Evolutionary conservation across 129 eudicot genomes (phyloP).

Genomic region (Centaurea solstitialis): DNA sequence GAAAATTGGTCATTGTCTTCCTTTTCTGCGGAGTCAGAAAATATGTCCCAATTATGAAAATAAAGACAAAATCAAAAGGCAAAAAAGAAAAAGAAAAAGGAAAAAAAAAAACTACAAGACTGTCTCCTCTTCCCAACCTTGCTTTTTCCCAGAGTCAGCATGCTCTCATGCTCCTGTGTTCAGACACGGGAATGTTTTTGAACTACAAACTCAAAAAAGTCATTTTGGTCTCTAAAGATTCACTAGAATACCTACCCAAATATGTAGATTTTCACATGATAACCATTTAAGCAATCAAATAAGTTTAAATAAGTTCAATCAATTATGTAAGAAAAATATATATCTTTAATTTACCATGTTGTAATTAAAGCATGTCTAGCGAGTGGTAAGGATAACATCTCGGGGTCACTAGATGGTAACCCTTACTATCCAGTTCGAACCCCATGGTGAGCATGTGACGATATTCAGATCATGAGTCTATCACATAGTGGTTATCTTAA

Average conservation of each 20-base stretch:
- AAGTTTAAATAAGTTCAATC: background rate
- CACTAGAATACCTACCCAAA: conserved; percentile 36
- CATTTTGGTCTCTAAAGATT: conserved; percentile 11
- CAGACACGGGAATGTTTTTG: conserved; percentile 48
- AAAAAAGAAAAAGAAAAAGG: conserved; percentile 40
- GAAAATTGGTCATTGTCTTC: conserved; percentile 34
- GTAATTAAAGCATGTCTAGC: too few relatives aligned
- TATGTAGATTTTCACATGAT: conserved; percentile 34
- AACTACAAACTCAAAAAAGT: conserved; percentile 40
- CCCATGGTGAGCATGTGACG: too few relatives aligned
- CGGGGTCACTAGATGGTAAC: too few relatives aligned
- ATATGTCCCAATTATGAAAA: conserved; percentile 43
- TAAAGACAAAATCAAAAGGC: conserved; percentile 44
- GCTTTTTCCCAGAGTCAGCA: conserved; percentile 48
- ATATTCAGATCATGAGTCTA: too few relatives aligned
- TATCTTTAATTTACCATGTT: too few relatives aligned
- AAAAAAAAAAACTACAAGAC: conserved; percentile 30
- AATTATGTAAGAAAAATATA: too few relatives aligned
- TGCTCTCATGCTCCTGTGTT: conserved; percentile 45
- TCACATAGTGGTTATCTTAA: too few relatives aligned
- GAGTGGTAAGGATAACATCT: too few relatives aligned
- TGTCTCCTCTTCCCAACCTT: conserved; percentile 46
- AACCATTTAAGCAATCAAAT: conserved; percentile 17
- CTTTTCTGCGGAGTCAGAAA: conserved; percentile 37
- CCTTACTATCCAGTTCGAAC: too few relatives aligned